Percentiles rank a stretch among this genome's conserved stretches.
Evolutionary conservation across 805 yeast species (phyloP).

Genomic region (Schwanniomyces pseudopolymorphus): DNA sequence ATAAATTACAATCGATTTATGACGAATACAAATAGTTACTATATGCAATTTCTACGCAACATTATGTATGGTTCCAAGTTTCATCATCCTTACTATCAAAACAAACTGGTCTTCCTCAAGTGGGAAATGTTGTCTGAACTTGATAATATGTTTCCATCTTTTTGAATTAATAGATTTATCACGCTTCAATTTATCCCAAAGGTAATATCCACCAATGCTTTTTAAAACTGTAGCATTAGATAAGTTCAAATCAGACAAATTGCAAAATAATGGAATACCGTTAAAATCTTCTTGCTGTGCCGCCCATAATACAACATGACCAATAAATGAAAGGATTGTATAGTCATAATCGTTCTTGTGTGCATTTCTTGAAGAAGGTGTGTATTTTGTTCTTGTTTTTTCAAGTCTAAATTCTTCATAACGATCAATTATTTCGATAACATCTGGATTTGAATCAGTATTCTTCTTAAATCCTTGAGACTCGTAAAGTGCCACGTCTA

Average conservation of each 20-base stretch:
- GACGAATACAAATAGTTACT: no score
- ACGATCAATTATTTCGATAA: constrained; percentile 26
- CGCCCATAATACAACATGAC: constrained; percentile 40
- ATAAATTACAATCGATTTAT: no score
- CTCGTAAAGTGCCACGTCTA: constrained; percentile 36
- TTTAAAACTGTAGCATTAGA: constrained; percentile 14
- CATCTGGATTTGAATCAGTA: constrained; percentile 20
- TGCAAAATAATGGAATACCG: constrained; percentile 11
- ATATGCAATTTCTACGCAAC: no score
- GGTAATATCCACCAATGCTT: constrained; percentile 37
- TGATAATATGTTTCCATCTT: constrained; percentile 43
- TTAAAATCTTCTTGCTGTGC: constrained; percentile 15
- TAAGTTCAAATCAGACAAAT: constrained; percentile 17
- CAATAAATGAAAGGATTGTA: constrained; percentile 35
- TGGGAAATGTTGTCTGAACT: constrained; percentile 34
- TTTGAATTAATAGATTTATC: constrained; percentile 35
- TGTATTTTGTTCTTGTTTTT: constrained; percentile 31
- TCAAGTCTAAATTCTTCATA: constrained; percentile 31
- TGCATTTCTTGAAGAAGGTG: constrained; percentile 31
- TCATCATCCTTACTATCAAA: constrained; percentile 34
- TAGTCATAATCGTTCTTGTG: constrained; percentile 39
- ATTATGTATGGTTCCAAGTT: constrained; percentile 14
- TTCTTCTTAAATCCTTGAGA: constrained; percentile 33
- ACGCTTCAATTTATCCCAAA: constrained; percentile 39
- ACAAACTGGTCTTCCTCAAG: constrained; percentile 41